Base-by-base conservation (phyloP, 805 yeast genomes). In the Blastobotrys chiropterorum region DNA sequence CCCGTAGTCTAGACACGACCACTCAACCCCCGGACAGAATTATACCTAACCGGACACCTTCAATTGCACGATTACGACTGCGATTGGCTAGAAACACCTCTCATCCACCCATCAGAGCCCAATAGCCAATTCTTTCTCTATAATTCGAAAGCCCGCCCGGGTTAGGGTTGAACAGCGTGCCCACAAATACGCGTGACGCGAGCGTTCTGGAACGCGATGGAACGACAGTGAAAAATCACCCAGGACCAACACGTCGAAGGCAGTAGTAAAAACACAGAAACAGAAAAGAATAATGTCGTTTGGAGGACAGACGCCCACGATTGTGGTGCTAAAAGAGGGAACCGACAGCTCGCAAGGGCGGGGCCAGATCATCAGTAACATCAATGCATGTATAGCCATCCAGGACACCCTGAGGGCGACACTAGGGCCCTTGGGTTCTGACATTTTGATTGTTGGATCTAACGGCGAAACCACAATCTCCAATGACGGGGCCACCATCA, bases 401-500 rank as follows among this genome's bases (percentile, higher is more conserved):
- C 98, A 94, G 73, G 99, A 94, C 61, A 89, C 97, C 30, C 76
- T 94, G 63, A 85, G 86, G 61, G 90, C 98, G 49, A 94, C 99
- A 0, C 76, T 94, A 59, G 99, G 99, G 3, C 99, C 99, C 46
- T 78, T 94, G 62, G 99, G 99, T 21, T 87, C 96, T 34, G 99
- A 94, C 71, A 90, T 92, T 58, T 75, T 94, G 66, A 83, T 94
- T 63, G 97, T 92, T 41, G 82, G 83, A 44, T 78, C 84, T 15
- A 81, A 79, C 62, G 96, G 95, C 51, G 83, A 80, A 61, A 88
- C 98, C 46, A 94, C 98, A 19, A 90, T 94, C 59, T 92, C 99
- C 43, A 94, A 94, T 69, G 99, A 94, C 67, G 99, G 99, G 59
- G 99, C 99, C 41, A 94, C 99, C 1, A 92, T 94, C 61, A 75